Conservation (phyloP, 1,284 basidiomycete genomes). For the Apiotrichum sp. region DNA sequence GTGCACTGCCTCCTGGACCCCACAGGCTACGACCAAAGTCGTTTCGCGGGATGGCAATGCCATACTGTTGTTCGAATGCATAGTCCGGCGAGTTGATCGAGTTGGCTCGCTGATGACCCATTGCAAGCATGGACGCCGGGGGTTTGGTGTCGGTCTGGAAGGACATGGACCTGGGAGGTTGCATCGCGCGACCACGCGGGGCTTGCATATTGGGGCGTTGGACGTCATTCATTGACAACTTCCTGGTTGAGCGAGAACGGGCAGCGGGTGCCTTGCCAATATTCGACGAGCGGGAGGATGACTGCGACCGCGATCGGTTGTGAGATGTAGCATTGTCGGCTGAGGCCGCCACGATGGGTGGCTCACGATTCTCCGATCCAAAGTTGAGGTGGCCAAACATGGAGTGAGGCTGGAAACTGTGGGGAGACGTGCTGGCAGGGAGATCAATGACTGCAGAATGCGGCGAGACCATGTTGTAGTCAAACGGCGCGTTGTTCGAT, state of each 20-base stretch:
- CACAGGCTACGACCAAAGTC: slow-evolving; percentile 12
- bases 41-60: slow-evolving; percentile 27
- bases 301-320: slow-evolving; percentile 31
- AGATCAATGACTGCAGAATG: slow-evolving; percentile 18
- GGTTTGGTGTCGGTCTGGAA: slow-evolving; percentile 19
- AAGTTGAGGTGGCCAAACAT: slow-evolving; percentile 32
- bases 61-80: slow-evolving; percentile 17
- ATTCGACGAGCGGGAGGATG: slow-evolving; percentile 27
- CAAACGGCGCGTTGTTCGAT: slow-evolving; percentile 15
- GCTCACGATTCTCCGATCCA: slow-evolving; percentile 33
- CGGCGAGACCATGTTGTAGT: slow-evolving; percentile 33
- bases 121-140: slow-evolving; percentile 1
- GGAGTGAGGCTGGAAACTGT: slow-evolving; percentile 27
- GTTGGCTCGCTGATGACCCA: slow-evolving; percentile 11
- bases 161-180: slow-evolving; percentile 16
- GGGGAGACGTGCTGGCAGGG: slow-evolving; percentile 13
- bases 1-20: slow-evolving; percentile 21
- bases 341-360: slow-evolving; percentile 20
- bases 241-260: slow-evolving; percentile 24
- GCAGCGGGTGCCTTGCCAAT: slow-evolving; percentile 30
- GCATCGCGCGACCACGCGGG: slow-evolving; percentile 12
- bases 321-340: slow-evolving; percentile 7
- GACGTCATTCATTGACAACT: slow-evolving; percentile 37
- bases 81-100: slow-evolving; percentile 12
- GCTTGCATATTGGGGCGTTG: slow-evolving; percentile 19